Base-by-base conservation (phyloP, 108 stramenopile species). In the Fistulifera solaris region DNA sequence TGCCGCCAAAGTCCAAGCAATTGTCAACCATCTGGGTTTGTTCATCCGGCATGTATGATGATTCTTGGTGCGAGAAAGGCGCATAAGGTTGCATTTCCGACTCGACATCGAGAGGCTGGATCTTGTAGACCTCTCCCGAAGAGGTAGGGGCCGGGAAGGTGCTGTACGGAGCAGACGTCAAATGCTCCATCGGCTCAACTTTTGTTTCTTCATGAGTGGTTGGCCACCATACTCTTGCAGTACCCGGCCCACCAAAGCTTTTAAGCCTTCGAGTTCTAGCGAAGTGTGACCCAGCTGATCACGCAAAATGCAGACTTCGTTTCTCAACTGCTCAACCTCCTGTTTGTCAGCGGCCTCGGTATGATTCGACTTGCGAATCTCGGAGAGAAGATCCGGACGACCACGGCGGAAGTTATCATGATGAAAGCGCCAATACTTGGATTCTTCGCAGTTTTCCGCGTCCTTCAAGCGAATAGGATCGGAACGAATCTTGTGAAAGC, bases 341-440 rank as follows among this genome's bases (percentile, higher is more conserved):
- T 73, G 66, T 52, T 83, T 76, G 42, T 82, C 80, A 0, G 85
- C 79, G 14, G 68, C 65, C 48, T 86, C 79, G 5, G 56, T 69
- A 44, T 85, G 80, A 59, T 78, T 87, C 13, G 78, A 68, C 64
- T 91, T 91, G 15, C 63, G 61, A 54, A 93, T 93, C 50, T 85
- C 76, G 12, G 50, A 53, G 50, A 93, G 54, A 16, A 93, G 63
- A 42, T 93, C 91, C 0, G 73, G 76, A 21, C 85, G 70, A 13
- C 83, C 85, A 7, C 81, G 70, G 21, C 69, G 53, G 56, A 93
- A 93, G 31, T 80, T 75, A 26, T 81, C 80, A 61, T 93, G 91
- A 17, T 77, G 81, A 67, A 91, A 91, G 50, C 70, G 51, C 83
- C 85, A 91, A 56, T 66, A 78, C 48, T 77, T 91, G 47, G 74